Percentiles rank a stretch among this genome's conserved stretches.
Evolutionary conservation across 805 yeast species (phyloP).

Genomic region (Komagataella pseudopastoris): DNA sequence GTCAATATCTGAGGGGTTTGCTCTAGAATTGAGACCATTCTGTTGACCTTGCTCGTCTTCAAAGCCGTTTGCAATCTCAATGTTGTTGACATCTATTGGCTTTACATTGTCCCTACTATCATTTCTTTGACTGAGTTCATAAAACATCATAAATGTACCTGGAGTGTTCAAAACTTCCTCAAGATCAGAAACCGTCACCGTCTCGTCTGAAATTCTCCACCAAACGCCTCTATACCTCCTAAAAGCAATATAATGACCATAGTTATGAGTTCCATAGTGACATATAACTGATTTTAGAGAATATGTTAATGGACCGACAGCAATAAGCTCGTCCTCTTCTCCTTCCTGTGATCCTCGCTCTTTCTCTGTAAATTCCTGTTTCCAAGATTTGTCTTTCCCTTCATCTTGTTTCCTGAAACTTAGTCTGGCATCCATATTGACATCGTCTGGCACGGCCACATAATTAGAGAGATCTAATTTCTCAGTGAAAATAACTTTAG

Average conservation of each 20-base stretch:
- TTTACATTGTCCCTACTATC: conserved; percentile 15
- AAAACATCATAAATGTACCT: conserved; percentile 88
- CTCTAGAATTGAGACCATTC: not conserved
- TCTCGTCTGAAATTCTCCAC: conserved; percentile 94
- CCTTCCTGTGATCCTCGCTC: not conserved
- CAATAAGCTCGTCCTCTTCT: not conserved
- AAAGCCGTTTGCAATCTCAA: conserved; percentile 1
- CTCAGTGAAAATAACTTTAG: conserved; percentile 67
- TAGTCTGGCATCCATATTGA: conserved; percentile 68
- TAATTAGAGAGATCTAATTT: conserved; percentile 54
- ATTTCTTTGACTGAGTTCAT: conserved; percentile 34
- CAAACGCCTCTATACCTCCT: conserved; percentile 72
- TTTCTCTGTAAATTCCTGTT: conserved; percentile 4
- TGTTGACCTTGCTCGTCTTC: not conserved
- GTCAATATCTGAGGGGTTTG: not conserved
- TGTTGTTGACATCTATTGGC: not conserved
- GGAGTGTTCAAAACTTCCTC: conserved; percentile 69
- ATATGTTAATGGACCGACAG: conserved; percentile 38
- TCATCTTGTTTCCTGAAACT: conserved; percentile 57
- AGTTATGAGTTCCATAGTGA: conserved; percentile 92
- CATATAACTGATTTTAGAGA: conserved; percentile 75
- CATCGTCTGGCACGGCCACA: conserved; percentile 55
- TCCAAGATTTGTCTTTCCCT: conserved; percentile 5
- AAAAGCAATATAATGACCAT: conserved; percentile 92
- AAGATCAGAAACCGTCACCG: conserved; percentile 68